Evolutionary conservation across 1,139 yeast species (phyloP).

Genomic region (Blastobotrys buckinghamii): DNA sequence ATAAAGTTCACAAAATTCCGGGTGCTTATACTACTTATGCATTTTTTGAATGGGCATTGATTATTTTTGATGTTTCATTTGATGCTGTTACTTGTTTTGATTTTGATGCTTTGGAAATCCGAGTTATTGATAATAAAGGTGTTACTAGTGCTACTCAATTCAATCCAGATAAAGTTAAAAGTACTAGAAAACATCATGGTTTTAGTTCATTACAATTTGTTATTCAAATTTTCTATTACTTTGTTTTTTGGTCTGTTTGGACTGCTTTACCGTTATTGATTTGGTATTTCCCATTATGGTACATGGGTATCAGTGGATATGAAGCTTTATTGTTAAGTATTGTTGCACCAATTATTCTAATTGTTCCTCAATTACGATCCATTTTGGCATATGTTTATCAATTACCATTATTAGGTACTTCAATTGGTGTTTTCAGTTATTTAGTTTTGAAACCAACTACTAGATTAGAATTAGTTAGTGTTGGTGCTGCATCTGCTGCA

Average conservation of each 20-base stretch:
- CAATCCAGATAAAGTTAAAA: not conserved
- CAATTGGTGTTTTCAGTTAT: constrained; percentile 74
- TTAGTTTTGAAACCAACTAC: constrained; percentile 58
- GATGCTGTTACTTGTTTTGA: constrained; percentile 77
- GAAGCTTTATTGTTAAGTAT: constrained; percentile 65
- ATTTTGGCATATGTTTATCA: constrained; percentile 48
- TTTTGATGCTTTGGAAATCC: constrained; percentile 52
- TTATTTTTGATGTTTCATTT: constrained; percentile 73
- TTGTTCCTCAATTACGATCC: constrained; percentile 46
- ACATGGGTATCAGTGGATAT: constrained; percentile 95
- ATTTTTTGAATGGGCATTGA: constrained; percentile 88
- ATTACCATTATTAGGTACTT: constrained; percentile 49
- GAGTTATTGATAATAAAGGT: constrained; percentile 36
- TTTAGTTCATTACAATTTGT: constrained; percentile 25
- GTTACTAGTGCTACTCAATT: constrained; percentile 25
- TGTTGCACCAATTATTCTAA: constrained; percentile 52
- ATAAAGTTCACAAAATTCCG: constrained; percentile 75
- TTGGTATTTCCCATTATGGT: constrained; percentile 98
- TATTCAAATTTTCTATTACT: constrained; percentile 33
- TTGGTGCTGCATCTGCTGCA: constrained; percentile 61
- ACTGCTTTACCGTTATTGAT: constrained; percentile 80
- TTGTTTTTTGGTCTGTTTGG: constrained; percentile 75
- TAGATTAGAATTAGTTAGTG: constrained; percentile 58
- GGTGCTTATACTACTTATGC: constrained; percentile 98
- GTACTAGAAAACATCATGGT: constrained; percentile 25